Evolutionary conservation across 768 basidiomycete genomes (phyloP), one percentile per base, ranked within the genome.

Genomic region (Mycena chlorophos): DNA sequence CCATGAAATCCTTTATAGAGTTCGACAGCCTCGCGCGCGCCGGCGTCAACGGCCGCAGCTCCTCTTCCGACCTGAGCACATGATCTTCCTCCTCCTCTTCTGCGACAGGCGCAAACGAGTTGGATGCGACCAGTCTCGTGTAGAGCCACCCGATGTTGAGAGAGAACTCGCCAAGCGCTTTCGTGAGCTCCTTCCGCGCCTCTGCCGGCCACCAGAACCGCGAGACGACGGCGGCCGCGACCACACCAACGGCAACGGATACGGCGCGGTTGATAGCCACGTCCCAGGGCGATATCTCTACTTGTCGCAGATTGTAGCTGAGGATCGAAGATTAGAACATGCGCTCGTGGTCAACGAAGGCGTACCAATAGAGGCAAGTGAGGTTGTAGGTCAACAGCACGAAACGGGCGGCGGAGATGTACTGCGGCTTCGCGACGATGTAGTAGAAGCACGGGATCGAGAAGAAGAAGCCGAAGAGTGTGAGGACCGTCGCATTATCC

Each of bases 191-290:
- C 37, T 89, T 77, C 43, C 96, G 76, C 0, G 97, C 97, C 65
- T 97, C 95, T 8, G 90, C 83, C 1, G 97, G 97, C 96, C 95
- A 98, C 90, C 94, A 94, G 59, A 88, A 88, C 45, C 92, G 77
- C 4, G 91, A 94, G 20, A 97, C 85, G 47, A 98, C 72, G 3
- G 87, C 82, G 0, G 94, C 94, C 90, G 91, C 98, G 1, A 95
- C 66, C 2, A 94, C 91, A 6, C 96, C 97, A 5, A 81, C 80
- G 0, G 80, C 88, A 19, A 99, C 96, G 28, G 95, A 82, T 3
- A 88, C 61, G 1, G 87, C 87, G 45, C 97, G 87, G 64, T 87
- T 84, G 28, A 81, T 75, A 0, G 94, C 96, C 49, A 97, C 83
- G 27, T 81, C 71, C 29, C 84, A 61, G 0, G 91, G 87, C 2